These are phyloP conservation scores for Avena eriantha DNA, from an alignment of 176 grass and related monocot species.

Conservation along the genomic window DNA sequence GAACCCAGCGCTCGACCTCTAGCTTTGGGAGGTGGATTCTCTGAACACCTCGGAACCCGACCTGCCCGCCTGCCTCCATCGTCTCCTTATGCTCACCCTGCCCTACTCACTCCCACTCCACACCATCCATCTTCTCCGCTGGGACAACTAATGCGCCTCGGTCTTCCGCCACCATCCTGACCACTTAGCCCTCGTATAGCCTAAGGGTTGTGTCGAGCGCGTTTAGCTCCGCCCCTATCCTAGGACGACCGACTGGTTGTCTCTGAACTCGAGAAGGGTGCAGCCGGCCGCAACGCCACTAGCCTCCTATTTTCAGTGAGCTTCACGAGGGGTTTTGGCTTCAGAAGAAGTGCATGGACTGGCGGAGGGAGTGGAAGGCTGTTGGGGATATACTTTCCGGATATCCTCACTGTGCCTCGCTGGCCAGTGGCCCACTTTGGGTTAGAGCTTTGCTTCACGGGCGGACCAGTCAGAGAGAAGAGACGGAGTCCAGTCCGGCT, in stretches of 20 bases:
- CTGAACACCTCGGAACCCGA: slow-evolving; percentile 45
- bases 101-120: slow-evolving; percentile 63
- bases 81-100: slow-evolving; percentile 73
- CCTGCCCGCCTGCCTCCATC: slow-evolving; percentile 57
- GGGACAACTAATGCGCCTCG: slow-evolving; percentile 70
- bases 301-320: slow-evolving; percentile 72
- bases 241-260: slow-evolving; percentile 67
- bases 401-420: too few relatives aligned
- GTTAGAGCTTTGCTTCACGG: too few relatives aligned
- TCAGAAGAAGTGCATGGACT: slow-evolving; percentile 66
- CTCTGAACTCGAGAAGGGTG: slow-evolving; percentile 65
- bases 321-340: slow-evolving; percentile 65
- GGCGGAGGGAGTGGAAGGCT: slow-evolving; percentile 72
- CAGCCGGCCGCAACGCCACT: neutral
- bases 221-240: slow-evolving; percentile 69
- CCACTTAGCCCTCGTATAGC: slow-evolving; percentile 56
- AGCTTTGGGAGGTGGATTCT: slow-evolving; percentile 46
- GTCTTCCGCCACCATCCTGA: slow-evolving; percentile 58
- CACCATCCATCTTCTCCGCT: slow-evolving; percentile 73
- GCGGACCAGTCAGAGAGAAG: too few relatives aligned
- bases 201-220: slow-evolving; percentile 59
- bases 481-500: too few relatives aligned
- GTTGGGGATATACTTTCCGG: too few relatives aligned
- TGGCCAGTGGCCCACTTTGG: too few relatives aligned
- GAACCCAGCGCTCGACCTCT: slow-evolving; percentile 50